Evolutionary conservation across 352 stramenopile species (phyloP).

Genomic region (Ophiocytium majus): DNA sequence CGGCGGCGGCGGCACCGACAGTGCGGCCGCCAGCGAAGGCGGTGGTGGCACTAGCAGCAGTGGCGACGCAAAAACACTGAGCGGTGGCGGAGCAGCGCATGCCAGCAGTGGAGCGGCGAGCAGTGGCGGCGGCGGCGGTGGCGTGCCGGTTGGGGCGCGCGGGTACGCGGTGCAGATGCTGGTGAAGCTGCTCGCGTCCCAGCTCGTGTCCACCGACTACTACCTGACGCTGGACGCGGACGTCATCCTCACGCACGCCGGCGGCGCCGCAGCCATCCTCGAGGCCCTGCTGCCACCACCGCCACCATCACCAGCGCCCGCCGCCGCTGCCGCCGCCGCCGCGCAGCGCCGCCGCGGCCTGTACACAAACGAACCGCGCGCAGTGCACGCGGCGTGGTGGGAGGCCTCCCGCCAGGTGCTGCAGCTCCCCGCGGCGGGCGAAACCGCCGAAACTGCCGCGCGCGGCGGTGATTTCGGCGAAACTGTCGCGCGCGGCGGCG

Average conservation of each 20-base stretch:
- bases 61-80: too few relatives aligned
- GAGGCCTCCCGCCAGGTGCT: neutral
- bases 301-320: neutral
- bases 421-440: neutral
- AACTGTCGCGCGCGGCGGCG: neutral
- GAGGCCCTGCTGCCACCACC: neutral
- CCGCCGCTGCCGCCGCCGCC: too few relatives aligned
- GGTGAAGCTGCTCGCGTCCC: constrained; percentile 43
- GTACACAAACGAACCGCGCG: neutral
- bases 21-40: too few relatives aligned
- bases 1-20: too few relatives aligned
- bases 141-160: neutral
- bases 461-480: neutral
- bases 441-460: neutral
- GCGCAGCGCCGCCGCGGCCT: neutral
- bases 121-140: too few relatives aligned
- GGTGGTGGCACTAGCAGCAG: too few relatives aligned
- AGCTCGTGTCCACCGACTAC: constrained; percentile 31
- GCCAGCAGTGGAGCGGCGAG: too few relatives aligned
- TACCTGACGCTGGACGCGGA: constrained; percentile 51
- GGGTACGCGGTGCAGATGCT: constrained; percentile 40
- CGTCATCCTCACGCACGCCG: constrained; percentile 29
- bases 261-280: neutral
- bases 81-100: too few relatives aligned
- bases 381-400: constrained; percentile 48